Evolutionary conservation across 2,329 filamentous ascomycete species (phyloP), one percentile per base, ranked within the genome.

Genomic region (Colletotrichum gloeosporioides): DNA sequence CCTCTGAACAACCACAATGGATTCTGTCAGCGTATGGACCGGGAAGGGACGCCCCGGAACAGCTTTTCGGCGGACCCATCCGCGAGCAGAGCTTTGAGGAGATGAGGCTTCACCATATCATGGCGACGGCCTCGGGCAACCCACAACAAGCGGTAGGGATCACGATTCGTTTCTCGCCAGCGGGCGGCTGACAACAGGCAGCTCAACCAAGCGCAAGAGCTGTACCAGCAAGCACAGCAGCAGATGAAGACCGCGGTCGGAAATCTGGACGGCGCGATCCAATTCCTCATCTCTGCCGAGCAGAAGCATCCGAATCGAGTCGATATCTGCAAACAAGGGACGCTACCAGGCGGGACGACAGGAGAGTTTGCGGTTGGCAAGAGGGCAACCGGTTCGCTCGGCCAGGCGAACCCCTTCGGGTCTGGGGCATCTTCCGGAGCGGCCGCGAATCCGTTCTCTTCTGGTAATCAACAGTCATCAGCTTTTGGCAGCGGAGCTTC

Each of bases 81-180:
- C 90, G 96, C 22, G 96, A 99, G 83, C 94, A 96, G 83, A 98
- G 95, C 81, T 94, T 94, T 55, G 96, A 99, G 83, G 96, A 99
- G 85, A 90, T 98, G 82, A 91, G 96, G 66, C 82, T 96, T 27
- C 93, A 95, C 82, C 96, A 96, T 81, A 87, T 92, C 80, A 81
- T 82, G 69, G 91, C 91, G 3, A 87, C 89, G 55, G 89, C 91
- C 10, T 82, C 89, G 9, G 94, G 94, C 2, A 94, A 93, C 72
- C 85, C 87, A 15, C 86, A 90, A 71, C 86, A 87, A 71, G 90
- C 89, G 70, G 89, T 91, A 83, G 71, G 87, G 82, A 22, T 16
- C 15, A 57, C 13, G 10, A 13, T 0, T 2, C 10, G 13, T 22
- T 2, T 27, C n/a, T 66, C 4, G 3, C 13, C 18, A 15, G 25